Evolutionary conservation across 2,329 filamentous ascomycete genomes (phyloP), one percentile per base, ranked within the genome.

Genomic region (Fusarium odoratissimum): DNA sequence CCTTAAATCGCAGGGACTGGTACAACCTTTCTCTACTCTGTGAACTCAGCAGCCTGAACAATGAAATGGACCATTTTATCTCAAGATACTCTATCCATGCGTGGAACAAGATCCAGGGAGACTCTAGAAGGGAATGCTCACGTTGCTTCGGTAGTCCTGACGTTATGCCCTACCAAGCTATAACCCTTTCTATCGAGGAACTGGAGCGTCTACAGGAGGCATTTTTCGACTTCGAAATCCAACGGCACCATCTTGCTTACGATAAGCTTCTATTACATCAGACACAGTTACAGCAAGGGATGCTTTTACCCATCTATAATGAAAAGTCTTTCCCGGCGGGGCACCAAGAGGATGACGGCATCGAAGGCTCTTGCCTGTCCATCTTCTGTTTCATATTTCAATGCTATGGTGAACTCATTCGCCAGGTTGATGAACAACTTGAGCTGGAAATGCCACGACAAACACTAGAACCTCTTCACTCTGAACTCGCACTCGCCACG

Each of bases 381-480:
- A 28, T 49, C 28, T 49, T 49, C 30, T 33, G 46, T 2, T 49
- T 49, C 16, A 49, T 49, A 17, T 49, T 49, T 5, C 21, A 49
- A 17, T 33, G 7, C 21, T 49, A 49, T 33, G 21, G 7, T 2
- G 17, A 13, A 2, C 28, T 33, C 16, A 23, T 33, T 6, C 21
- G 30, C 4, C 46, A 3, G 6, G 7, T 49, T 17, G 30, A 49
- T 3, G 7, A 10, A 4, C 28, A 49, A 49, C 46, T 49, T 5
- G 28, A 31, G 46, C 30, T 41, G 12, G 38, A 41, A 13, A 12
- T 13, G 13, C 5, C 13, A n/a, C 38, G 21, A 12, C 21, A 41
- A 14, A 41, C 7, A n/a, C 3, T 3, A n/a, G 38, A 49, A 9
- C 10, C 30, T 33, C 14, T 0, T 2, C 1, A 1, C 3, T 49